Conservation (phyloP, 305 asterid species). For the Fraxinus xanthoxyloides region DNA sequence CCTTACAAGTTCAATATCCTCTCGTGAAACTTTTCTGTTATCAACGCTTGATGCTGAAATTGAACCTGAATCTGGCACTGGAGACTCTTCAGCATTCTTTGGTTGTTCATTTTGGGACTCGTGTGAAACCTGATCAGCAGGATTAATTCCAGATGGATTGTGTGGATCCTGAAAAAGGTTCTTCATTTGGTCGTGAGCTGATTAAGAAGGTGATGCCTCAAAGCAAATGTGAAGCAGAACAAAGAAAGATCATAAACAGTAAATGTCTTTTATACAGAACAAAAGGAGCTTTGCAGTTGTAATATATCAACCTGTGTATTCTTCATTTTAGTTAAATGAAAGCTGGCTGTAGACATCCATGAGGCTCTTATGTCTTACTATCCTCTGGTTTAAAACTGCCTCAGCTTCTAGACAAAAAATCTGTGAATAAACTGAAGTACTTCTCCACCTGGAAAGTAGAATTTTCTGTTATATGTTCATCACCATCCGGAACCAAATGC, state of each 20-base stretch:
- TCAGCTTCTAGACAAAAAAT: conserved; percentile 18
- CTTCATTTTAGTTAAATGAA: conserved; percentile 53
- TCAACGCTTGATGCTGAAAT: conserved; percentile 78
- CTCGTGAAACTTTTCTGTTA: conserved; percentile 81
- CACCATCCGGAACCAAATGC: background rate
- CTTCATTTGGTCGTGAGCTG: background rate
- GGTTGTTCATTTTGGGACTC: conserved; percentile 65
- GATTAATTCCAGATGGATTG: conserved; percentile 56
- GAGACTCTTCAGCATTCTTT: conserved; percentile 56
- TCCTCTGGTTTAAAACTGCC: conserved; percentile 15
- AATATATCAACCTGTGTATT: conserved; percentile 35
- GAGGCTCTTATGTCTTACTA: conserved; percentile 25
- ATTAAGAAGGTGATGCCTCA: background rate
- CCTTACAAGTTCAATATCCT: conserved; percentile 88
- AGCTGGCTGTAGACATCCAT: conserved; percentile 39
- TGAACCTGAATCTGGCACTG: conserved; percentile 77
- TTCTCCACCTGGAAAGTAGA: conserved; percentile 34
- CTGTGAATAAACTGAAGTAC: conserved; percentile 10
- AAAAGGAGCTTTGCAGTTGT: background rate
- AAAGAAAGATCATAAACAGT: background rate
- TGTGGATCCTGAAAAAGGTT: conserved; percentile 47
- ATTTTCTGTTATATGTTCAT: conserved; percentile 4
- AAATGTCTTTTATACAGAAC: background rate
- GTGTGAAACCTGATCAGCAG: conserved; percentile 47
- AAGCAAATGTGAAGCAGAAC: background rate